These are phyloP conservation scores for Salix suchowensis DNA, from an alignment of 345 rosid genomes.

Conservation along the genomic window DNA sequence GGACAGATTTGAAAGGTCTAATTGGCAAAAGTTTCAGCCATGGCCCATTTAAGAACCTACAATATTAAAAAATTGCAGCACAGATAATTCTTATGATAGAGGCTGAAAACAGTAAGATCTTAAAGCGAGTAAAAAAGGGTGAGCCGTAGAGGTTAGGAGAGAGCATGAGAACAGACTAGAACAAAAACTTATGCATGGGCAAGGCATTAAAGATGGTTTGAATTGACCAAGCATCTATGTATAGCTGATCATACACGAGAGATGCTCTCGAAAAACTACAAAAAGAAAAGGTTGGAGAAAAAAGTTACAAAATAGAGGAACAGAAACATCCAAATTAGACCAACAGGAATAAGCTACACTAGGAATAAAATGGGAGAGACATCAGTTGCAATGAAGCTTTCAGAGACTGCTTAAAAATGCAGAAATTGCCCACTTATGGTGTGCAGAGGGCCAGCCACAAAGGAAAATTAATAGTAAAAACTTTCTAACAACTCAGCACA, in stretches of 20 bases:
- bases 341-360: conserved; percentile 3
- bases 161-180: background rate
- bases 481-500: background rate
- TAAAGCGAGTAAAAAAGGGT: background rate
- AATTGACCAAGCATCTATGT: conserved; percentile 20
- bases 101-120: background rate
- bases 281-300: background rate
- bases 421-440: conserved; percentile 12
- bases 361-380: conserved; percentile 9
- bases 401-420: conserved; percentile 18
- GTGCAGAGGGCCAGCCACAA: background rate
- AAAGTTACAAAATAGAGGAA: background rate
- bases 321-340: conserved; percentile 12
- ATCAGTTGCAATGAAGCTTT: conserved; percentile 18
- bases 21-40: background rate
- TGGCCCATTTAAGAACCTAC: background rate
- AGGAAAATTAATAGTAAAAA: background rate
- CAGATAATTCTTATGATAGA: background rate
- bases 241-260: conserved; percentile 3
- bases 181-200: background rate
- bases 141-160: background rate
- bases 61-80: background rate
- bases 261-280: background rate
- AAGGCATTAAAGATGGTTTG: conserved; percentile 12
- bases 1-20: conserved; percentile 12